phyloP scores from a whole-genome alignment of 140 eudicot genomes.

The Erigeron philadelphicus region DNA sequence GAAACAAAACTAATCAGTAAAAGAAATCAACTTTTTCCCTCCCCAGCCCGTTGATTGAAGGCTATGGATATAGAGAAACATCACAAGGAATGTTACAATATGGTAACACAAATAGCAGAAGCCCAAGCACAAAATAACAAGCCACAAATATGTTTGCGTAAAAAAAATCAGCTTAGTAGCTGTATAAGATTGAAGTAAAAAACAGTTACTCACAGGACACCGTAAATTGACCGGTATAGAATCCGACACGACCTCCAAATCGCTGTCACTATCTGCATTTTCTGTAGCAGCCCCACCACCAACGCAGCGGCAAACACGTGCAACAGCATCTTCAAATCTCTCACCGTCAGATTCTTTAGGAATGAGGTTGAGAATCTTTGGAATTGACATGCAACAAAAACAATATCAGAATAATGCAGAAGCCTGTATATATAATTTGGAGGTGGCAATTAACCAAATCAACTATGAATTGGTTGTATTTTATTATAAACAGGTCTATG shows the following conservation, averaged over 20 bases:
- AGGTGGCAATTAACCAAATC: background rate
- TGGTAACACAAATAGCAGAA: background rate
- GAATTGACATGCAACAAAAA: slow-evolving; percentile 9
- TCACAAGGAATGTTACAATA: background rate
- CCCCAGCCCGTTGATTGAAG: background rate
- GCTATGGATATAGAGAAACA: background rate
- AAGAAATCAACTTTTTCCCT: background rate
- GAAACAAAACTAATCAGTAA: background rate
- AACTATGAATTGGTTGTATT: background rate
- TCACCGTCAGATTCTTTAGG: slow-evolving; percentile 93
- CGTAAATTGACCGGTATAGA: slow-evolving; percentile 80
- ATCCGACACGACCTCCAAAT: slow-evolving; percentile 90
- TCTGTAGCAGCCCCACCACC: slow-evolving; percentile 90
- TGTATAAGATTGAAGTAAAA: background rate
- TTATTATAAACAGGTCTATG: background rate
- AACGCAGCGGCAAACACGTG: slow-evolving; percentile 92
- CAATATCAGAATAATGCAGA: background rate
- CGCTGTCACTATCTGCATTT: slow-evolving; percentile 92
- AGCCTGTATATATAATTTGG: background rate
- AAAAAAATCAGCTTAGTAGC: background rate
- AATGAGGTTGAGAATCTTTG: slow-evolving; percentile 65
- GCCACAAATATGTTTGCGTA: background rate
- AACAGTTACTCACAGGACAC: slow-evolving; percentile 72
- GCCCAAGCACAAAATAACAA: background rate
- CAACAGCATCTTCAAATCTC: slow-evolving; percentile 79